Base-by-base conservation (phyloP, 2,329 filamentous ascomycete species). In the Orbilia quercus region DNA sequence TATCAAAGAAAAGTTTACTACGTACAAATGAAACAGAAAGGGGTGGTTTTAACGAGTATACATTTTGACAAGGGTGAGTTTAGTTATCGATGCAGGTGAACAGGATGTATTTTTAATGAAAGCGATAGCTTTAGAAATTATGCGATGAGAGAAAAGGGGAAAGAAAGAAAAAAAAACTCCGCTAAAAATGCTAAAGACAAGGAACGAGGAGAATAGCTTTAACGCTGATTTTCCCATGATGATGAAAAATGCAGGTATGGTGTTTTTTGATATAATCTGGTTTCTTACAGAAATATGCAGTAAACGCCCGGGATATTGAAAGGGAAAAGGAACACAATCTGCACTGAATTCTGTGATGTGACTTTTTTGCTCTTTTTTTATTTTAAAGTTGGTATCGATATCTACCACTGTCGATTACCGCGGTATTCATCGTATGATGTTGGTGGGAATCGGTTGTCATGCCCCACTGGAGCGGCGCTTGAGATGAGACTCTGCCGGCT, bases 151-250 rank as follows among this genome's bases (percentile, higher is more conserved):
- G 48, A 45, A 23, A 51, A 45, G 38, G 38, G 28, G n/a, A 62
- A 55, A 7, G 20, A 57, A 57, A 47, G 18, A 20, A 42, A 51
- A 51, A 48, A 50, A 53, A 66, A 73, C 69, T 62, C 69, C 69
- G 69, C 69, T 73, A 73, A 73, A 73, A 59, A 66, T 73, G 69
- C 69, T 66, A 40, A 59, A 53, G 67, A 65, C 44, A 65, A 42
- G n/a, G 20, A 5, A 62, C 34, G 42, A 31, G 48, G 50, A 34
- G 34, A 48, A 53, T 36, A 65, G 36, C 47, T n/a, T 34, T n/a
- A 36, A 36, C 22, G 20, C 22, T 22, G n/a, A 16, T 9, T n/a
- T 22, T 28, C 55, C 44, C 7, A 34, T 58, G 54, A 58, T 59
- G 22, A 23, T 11, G n/a, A 20, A 47, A 54, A 6, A 55, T 54